A percentile compares a stretch with the other conserved stretches of the same genome.
Conservation (phyloP, 768 basidiomycete genomes). For the Termitomyces sp. region DNA sequence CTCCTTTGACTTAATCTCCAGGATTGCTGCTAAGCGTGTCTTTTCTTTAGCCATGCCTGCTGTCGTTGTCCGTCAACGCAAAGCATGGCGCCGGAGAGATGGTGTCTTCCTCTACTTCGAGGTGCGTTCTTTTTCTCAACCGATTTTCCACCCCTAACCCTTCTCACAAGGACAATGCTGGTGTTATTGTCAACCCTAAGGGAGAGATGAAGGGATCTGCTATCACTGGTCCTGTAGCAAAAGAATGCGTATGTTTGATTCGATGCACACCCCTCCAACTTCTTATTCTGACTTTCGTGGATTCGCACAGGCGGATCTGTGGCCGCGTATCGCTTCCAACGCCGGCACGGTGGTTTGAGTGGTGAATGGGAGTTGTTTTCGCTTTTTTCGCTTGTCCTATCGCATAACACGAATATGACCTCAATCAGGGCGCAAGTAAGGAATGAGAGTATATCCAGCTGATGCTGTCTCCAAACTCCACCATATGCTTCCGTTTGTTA, state of each 20-base stretch:
- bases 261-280: not conserved
- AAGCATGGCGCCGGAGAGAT: conserved; percentile 96
- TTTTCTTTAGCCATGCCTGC: conserved; percentile 81
- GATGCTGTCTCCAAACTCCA: not conserved
- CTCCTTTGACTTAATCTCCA: conserved; percentile 11
- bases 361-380: conserved; percentile 10
- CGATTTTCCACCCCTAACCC: not conserved
- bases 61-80: conserved; percentile 95
- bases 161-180: conserved; percentile 75
- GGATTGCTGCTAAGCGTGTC: conserved; percentile 9
- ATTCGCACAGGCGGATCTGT: conserved; percentile 77
- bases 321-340: conserved; percentile 99
- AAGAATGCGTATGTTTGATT: conserved; percentile 84
- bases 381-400: conserved; percentile 15
- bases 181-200: conserved; percentile 97
- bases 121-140: conserved; percentile 34
- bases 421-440: not conserved
- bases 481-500: too few relatives aligned
- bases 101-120: conserved; percentile 99
- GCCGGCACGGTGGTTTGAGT: conserved; percentile 94
- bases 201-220: conserved; percentile 99
- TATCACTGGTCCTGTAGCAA: conserved; percentile 95
- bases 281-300: not conserved
- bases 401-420: conserved; percentile 15
- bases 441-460: not conserved